Evolutionary conservation across 257 asterid species (phyloP), one percentile per base, ranked within the genome.

Genomic region (Forsythia viridissima): DNA sequence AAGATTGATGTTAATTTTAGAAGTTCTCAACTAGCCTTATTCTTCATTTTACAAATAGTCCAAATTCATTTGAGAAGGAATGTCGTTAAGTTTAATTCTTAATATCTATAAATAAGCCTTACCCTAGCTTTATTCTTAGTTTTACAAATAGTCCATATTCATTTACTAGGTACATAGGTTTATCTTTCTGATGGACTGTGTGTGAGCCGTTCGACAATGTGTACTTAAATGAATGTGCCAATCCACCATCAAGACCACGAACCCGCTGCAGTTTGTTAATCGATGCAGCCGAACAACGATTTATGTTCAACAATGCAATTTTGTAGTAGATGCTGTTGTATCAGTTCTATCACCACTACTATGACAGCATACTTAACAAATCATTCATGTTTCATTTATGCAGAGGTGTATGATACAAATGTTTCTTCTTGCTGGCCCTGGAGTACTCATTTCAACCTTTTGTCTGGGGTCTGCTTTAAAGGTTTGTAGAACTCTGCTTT

Each of bases 381-480:
- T 20, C 59, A 70, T 68, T 65, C 81, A 10, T 55, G 37, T 39
- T 70, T 76, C 24, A 66, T 52, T 34, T 63, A 79, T 85, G 81
- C 92, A 95, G 99, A 90, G 97, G 84, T 95, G 98, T 85, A 82
- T 90, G 66, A 79, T 85, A 83, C 99, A 95, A 89, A 95, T 95
- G 93, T 16, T 92, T 80, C 80, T 95, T 77, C 98, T 95, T 85
- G 99, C 99, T 84, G 98, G 94, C 77, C 99, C 99, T 68, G 99
- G 99, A 41, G 99, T 95, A 34, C 91, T 95, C 82, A 85, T 95
- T 77, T 95, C 99, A 68, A 95, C 98, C 74, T 92, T 92, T 86
- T 89, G 74, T 81, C 90, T 95, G 79, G 99, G 99, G 85, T 82
- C 92, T 73, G 92, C 89, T 41, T 70, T 95, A 71, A 93, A 95